Percentiles rank a stretch among this genome's conserved stretches.
Conservation (phyloP, 345 rosid genomes). For the Citrus glauca region DNA sequence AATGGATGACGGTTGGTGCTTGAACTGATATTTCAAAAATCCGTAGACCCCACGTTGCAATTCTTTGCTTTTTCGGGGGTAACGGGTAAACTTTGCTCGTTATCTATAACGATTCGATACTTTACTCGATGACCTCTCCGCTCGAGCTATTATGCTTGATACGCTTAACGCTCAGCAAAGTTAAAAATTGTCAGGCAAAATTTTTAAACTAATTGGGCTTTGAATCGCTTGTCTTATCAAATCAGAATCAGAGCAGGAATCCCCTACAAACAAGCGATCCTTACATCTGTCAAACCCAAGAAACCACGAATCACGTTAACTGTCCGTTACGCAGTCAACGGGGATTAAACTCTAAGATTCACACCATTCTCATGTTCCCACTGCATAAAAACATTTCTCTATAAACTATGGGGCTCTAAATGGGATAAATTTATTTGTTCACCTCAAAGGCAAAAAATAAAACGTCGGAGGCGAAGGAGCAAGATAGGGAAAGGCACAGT, state of each 20-base stretch:
- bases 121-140: neutral
- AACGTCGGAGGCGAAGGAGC: neutral
- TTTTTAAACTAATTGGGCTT: neutral
- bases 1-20: neutral
- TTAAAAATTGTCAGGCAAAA: too few relatives aligned
- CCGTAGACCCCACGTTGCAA: neutral
- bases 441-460: neutral
- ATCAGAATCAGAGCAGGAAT: neutral
- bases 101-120: constrained; percentile 12
- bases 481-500: neutral
- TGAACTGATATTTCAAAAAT: neutral
- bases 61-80: neutral
- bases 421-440: neutral
- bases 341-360: neutral
- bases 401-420: neutral
- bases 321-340: neutral
- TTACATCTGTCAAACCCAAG: neutral
- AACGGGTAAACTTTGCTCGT: neutral
- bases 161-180: neutral
- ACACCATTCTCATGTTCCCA: neutral
- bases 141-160: neutral
- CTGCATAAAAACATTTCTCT: neutral
- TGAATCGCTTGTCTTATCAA: neutral
- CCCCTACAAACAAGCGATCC: neutral
- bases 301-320: neutral